Evolutionary conservation across 2,329 filamentous ascomycete genomes (phyloP), one percentile per base, ranked within the genome.

Genomic region (Aspergillus calidoustus): DNA sequence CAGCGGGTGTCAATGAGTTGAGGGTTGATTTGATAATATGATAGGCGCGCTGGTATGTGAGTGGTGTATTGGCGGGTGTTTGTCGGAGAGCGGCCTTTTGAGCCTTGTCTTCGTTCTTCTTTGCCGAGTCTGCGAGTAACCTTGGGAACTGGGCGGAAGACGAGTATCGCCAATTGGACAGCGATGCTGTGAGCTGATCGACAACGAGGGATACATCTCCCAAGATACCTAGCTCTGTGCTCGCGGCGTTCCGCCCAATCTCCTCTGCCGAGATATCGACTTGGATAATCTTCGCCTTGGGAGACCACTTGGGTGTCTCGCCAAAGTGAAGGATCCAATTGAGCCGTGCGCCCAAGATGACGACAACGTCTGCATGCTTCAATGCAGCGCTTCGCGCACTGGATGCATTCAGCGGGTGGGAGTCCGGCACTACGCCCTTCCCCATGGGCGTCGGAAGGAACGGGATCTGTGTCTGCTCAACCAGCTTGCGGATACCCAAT

Each of bases 241-340:
- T 74, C 5, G 79, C 81, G 34, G 76, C 78, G 63, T 84, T 86
- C 22, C 79, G 79, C 3, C 84, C 84, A 38, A 86, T 77, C 67
- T 86, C 84, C 63, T 86, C 83, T 1, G 82, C 76, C 23, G 74
- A 78, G 55, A 85, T 80, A 67, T 86, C 84, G 15, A 86, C 80
- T 71, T 87, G 84, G 43, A 86, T 83, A 65, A 86, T 81, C 59
- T 80, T 82, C 3, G 79, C 83, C 4, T 67, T 68, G 4, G 79
- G 65, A 30, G 78, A 82, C 82, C 84, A 87, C 69, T 85, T 86
- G 0, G 84, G 83, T 13, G 82, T 66, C 59, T 83, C 79, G 7
- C 84, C 84, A 63, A 82, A 86, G 62, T 86, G 83, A 4, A 87
- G 74, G 54, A 87, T 86, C 84, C 84, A 87, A 63, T 87, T 87